Percentiles rank a stretch among this genome's conserved stretches.
Evolutionary conservation across 768 basidiomycete species (phyloP).

Genomic region (Royoungia palumana): DNA sequence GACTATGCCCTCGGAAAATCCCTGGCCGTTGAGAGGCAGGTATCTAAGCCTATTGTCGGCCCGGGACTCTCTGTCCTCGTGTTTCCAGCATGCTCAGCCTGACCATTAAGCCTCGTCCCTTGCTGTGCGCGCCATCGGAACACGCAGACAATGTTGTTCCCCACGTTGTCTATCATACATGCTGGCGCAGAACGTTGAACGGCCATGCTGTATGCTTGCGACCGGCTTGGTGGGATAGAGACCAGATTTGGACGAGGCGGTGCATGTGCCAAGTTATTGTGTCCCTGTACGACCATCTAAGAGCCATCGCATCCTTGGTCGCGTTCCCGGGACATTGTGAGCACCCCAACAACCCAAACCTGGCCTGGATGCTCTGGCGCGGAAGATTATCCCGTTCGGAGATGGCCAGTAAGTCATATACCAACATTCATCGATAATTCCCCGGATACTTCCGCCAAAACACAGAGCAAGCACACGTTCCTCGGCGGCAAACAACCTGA

Average conservation of each 20-base stretch:
- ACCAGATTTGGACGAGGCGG: neutral
- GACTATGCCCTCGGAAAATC: slow-evolving; percentile 10
- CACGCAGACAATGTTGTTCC: neutral
- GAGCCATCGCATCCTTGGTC: too few species aligned
- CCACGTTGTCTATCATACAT: slow-evolving; percentile 8
- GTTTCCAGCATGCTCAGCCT: slow-evolving; percentile 20
- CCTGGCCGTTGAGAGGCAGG: slow-evolving; percentile 7
- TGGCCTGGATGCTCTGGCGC: too few species aligned
- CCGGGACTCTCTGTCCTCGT: slow-evolving; percentile 27
- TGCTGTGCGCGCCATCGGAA: slow-evolving; percentile 7
- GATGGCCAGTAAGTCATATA: neutral
- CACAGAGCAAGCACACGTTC: slow-evolving; percentile 16
- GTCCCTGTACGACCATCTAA: neutral
- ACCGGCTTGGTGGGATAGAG: too few species aligned
- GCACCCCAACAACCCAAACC: too few species aligned
- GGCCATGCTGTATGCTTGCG: slow-evolving; percentile 5
- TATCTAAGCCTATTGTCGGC: slow-evolving; percentile 7
- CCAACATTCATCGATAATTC: neutral
- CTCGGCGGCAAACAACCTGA: slow-evolving; percentile 9
- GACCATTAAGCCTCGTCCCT: neutral
- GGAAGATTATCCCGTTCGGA: neutral
- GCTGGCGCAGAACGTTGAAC: neutral
- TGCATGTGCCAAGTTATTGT: slow-evolving; percentile 5
- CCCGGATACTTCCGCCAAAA: slow-evolving; percentile 10
- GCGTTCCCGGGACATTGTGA: neutral